A percentile compares a stretch with the other conserved stretches of the same genome.
Conservation (phyloP, 2,329 filamentous ascomycete genomes). For the Talaromyces rugulosus region DNA sequence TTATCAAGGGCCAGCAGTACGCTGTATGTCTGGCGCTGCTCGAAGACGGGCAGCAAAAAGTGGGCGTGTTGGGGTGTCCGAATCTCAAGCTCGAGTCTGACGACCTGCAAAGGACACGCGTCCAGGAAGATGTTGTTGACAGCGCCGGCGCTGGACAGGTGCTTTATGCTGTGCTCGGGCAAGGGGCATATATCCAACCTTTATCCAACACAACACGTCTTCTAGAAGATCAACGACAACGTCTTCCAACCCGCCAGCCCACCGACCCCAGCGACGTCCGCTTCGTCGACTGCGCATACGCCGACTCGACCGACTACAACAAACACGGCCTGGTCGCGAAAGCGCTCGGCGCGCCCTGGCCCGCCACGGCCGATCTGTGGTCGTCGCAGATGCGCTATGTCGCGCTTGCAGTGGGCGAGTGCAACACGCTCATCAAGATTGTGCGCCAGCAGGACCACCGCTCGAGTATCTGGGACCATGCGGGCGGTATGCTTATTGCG, state of each 20-base stretch:
- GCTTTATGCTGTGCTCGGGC: slow-evolving; percentile 45
- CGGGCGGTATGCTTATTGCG: slow-evolving; percentile 49
- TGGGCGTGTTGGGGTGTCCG: slow-evolving; percentile 60
- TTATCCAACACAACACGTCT: slow-evolving; percentile 22
- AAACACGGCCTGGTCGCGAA: slow-evolving; percentile 35
- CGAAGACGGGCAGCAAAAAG: slow-evolving; percentile 52
- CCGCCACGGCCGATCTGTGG: slow-evolving; percentile 46
- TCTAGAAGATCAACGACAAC: slow-evolving; percentile 20
- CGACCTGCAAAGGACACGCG: slow-evolving; percentile 12
- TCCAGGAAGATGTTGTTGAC: slow-evolving; percentile 41
- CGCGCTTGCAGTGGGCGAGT: slow-evolving; percentile 47
- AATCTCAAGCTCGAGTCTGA: slow-evolving; percentile 44
- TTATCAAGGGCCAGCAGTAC: slow-evolving; percentile 59
- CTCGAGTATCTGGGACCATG: slow-evolving; percentile 54
- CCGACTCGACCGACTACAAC: slow-evolving; percentile 36
- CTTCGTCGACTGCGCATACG: slow-evolving; percentile 43
- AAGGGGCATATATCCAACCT: slow-evolving; percentile 39
- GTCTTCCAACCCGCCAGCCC: slow-evolving; percentile 16
- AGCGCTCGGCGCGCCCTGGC: slow-evolving; percentile 42
- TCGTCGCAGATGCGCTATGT: slow-evolving; percentile 53
- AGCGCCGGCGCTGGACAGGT: slow-evolving; percentile 46
- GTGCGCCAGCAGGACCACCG: slow-evolving; percentile 41
- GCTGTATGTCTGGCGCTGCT: slow-evolving; percentile 58
- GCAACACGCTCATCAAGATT: slow-evolving; percentile 48
- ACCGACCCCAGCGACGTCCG: slow-evolving; percentile 26